A percentile compares a stretch with the other conserved stretches of the same genome.
These are phyloP conservation scores for Canna indica DNA, from an alignment of 176 grass and related monocot species.

Conservation along the genomic window DNA sequence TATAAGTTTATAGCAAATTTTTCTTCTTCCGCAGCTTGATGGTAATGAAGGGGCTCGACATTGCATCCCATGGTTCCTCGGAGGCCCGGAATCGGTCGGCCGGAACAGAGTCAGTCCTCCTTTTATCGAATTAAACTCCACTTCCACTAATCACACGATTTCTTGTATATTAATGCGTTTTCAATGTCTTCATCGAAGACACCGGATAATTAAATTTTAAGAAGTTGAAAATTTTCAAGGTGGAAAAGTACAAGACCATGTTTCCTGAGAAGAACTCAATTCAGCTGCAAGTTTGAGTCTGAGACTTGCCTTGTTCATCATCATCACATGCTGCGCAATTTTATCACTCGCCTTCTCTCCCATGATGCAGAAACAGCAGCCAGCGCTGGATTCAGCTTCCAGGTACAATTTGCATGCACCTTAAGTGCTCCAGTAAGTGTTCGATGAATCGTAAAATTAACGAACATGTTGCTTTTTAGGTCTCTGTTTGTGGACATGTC, in stretches of 20 bases:
- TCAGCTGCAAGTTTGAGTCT: neutral
- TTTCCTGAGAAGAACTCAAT: neutral
- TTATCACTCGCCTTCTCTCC: neutral
- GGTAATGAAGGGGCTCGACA: neutral
- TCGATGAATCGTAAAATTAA: neutral
- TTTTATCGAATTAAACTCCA: neutral
- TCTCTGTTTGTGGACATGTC: neutral
- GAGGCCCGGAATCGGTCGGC: neutral
- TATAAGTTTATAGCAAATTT: no score
- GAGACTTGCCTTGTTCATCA: slow-evolving; percentile 1
- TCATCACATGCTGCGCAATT: neutral
- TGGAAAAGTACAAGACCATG: neutral
- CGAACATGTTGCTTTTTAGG: neutral
- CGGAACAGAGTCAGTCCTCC: neutral
- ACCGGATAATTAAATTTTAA: neutral
- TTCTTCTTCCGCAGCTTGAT: no score
- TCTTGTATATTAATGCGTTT: neutral
- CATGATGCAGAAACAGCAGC: neutral
- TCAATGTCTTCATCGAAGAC: neutral
- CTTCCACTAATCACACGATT: neutral
- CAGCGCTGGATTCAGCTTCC: neutral
- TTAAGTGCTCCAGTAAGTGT: neutral
- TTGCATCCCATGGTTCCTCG: neutral
- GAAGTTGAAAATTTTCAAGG: neutral
- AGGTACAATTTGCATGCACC: neutral